Conservation (phyloP, 495 filamentous ascomycete species). For the Talaromyces trachyspermus region DNA sequence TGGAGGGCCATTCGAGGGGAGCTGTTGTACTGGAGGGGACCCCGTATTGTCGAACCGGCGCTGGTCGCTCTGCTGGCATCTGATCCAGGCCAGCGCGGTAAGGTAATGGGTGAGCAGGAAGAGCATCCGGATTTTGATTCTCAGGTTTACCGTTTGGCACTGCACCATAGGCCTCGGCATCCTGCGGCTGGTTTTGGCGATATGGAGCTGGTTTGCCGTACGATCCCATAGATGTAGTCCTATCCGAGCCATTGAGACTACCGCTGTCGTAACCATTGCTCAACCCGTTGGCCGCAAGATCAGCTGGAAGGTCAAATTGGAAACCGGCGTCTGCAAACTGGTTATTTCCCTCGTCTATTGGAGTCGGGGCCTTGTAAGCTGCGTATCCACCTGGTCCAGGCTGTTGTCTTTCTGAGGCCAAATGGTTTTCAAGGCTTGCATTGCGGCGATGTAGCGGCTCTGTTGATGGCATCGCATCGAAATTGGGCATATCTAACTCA, state of each 20-base stretch:
- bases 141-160: slow-evolving; percentile 15
- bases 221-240: slow-evolving; percentile 13
- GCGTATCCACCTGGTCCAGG: slow-evolving; percentile 16
- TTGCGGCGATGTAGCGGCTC: slow-evolving; percentile 9
- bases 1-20: slow-evolving; percentile 23
- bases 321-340: slow-evolving; percentile 43
- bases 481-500: slow-evolving; percentile 62
- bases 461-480: slow-evolving; percentile 53
- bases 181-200: slow-evolving; percentile 18
- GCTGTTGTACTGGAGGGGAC: slow-evolving; percentile 27
- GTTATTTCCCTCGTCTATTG: slow-evolving; percentile 62
- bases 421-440: slow-evolving; percentile 4
- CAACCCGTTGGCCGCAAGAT: slow-evolving; percentile 22
- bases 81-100: slow-evolving; percentile 66
- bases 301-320: slow-evolving; percentile 64
- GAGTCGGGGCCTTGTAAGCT: slow-evolving; percentile 36
- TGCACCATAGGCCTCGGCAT: slow-evolving; percentile 13
- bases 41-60: slow-evolving; percentile 68
- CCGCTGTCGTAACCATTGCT: slow-evolving; percentile 7
- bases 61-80: slow-evolving; percentile 43
- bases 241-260: slow-evolving; percentile 1
- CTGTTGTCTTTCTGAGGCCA: neutral
- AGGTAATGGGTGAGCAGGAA: slow-evolving; percentile 72
- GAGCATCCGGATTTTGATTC: slow-evolving; percentile 50
- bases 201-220: slow-evolving; percentile 17